Conservation (phyloP, 768 basidiomycete genomes). For the Psilocybe cubensis region DNA sequence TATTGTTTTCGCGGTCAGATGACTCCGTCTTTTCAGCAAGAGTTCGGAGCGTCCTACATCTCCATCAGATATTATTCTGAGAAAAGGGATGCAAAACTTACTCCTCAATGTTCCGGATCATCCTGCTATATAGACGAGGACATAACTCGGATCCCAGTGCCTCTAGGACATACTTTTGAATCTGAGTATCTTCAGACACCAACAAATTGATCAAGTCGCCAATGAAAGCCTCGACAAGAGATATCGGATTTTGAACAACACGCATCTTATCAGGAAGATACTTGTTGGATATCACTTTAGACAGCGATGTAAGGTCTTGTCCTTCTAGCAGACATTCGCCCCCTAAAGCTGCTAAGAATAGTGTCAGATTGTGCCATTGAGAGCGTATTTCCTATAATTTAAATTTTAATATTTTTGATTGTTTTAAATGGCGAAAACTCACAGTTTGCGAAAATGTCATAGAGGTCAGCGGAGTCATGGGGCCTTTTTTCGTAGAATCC, state of each 20-base stretch:
- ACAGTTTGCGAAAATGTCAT: too few species aligned
- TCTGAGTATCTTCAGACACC: conserved; percentile 59
- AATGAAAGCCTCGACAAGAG: conserved; percentile 68
- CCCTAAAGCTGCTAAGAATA: conserved; percentile 78
- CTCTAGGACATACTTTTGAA: conserved; percentile 81
- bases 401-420: background rate
- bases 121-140: conserved; percentile 63
- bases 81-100: conserved; percentile 38
- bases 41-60: conserved; percentile 6
- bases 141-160: conserved; percentile 82
- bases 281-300: conserved; percentile 55
- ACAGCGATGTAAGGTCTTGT: conserved; percentile 52
- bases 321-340: conserved; percentile 63
- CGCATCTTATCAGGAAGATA: conserved; percentile 76
- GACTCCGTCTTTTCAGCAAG: conserved; percentile 40
- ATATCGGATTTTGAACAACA: conserved; percentile 58
- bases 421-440: background rate
- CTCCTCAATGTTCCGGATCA: conserved; percentile 78
- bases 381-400: conserved; percentile 63
- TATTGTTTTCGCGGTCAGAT: conserved; percentile 30
- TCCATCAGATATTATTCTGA: background rate
- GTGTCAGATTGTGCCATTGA: conserved; percentile 86
- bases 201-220: conserved; percentile 71
- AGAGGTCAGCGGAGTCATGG: too few species aligned
- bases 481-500: conserved; percentile 14